Base-by-base conservation (phyloP, 139 green algal genomes). In the Pleodorina starrii region DNA sequence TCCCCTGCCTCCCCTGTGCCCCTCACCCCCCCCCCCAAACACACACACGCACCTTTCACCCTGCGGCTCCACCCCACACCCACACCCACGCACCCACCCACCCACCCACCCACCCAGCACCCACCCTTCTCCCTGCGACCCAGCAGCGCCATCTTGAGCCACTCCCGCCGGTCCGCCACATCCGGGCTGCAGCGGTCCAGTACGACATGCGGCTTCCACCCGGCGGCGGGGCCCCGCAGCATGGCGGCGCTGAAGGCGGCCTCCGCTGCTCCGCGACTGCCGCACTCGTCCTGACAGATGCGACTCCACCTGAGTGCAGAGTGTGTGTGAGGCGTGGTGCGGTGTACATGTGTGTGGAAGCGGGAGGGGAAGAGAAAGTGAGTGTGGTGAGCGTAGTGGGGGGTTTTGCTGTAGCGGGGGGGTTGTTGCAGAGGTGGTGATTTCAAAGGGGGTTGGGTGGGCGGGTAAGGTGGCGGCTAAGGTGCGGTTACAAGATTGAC, bases 271-370 rank as follows among this genome's bases (percentile, higher is more conserved):
- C 51, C 17, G 5, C 90, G 50, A 35, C 71, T 68, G 42, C 90
- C 90, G 76, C 79, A 89, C 7, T 93, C 90, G 69, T 93, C 90
- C 80, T 93, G 90, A n/a, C 90, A 85, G 17, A 93, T 76, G 36
- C 44, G 63, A 17, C 38, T 60, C 90, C 90, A 92, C n/a, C 81
- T 89, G 87, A 40, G n/a, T 38, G 35, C 16, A 6, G 63, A n/a
- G n/a, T n/a, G n/a, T n/a, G n/a, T n/a, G n/a, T n/a, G n/a, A n/a
- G n/a, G n/a, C n/a, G n/a, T n/a, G n/a, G n/a, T n/a, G n/a, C n/a
- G n/a, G n/a, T n/a, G n/a, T n/a, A n/a, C n/a, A n/a, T n/a, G n/a
- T n/a, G n/a, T n/a, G n/a, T n/a, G n/a, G n/a, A n/a, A n/a, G n/a
- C n/a, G n/a, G n/a, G n/a, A n/a, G n/a, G n/a, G n/a, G n/a, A n/a